These are phyloP conservation scores for Ganoderma sp. DNA, from an alignment of 1,284 basidiomycete species.

Conservation along the genomic window DNA sequence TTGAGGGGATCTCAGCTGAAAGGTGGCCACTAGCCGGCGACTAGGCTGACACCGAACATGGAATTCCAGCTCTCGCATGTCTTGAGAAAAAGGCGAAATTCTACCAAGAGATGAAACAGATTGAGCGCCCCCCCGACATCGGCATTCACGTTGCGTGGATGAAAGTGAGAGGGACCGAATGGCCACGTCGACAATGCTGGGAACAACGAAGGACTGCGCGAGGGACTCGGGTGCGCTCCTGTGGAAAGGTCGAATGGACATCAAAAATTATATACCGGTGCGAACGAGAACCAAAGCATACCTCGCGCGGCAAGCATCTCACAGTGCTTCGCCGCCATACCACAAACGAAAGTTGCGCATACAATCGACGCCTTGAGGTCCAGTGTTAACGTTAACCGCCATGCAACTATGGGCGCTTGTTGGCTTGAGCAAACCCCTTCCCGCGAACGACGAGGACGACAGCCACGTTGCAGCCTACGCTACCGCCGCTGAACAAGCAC, in stretches of 20 bases:
- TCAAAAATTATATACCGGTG: not conserved
- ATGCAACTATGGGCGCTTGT: not conserved
- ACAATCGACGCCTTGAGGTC: not conserved
- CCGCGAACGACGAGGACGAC: constrained; percentile 4
- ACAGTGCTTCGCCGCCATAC: not conserved
- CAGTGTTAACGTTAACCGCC: not conserved
- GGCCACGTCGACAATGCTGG: not conserved
- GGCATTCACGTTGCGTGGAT: constrained; percentile 4
- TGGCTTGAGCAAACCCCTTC: not conserved
- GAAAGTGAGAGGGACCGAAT: constrained; percentile 13
- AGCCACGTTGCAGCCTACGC: constrained; percentile 9
- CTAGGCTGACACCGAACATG: constrained; percentile 1
- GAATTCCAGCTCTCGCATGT: too few relatives aligned
- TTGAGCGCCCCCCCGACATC: constrained; percentile 11
- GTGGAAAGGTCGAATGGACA: not conserved
- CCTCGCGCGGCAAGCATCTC: not conserved
- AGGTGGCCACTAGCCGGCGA: not conserved
- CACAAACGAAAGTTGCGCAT: not conserved
- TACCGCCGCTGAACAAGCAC: constrained; percentile 12
- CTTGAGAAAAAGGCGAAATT: not conserved
- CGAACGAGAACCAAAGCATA: not conserved
- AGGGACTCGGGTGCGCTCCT: not conserved
- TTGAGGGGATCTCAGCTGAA: not conserved
- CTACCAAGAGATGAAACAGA: constrained; percentile 13
- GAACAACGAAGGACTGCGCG: not conserved